Evolutionary conservation across 1,284 basidiomycete genomes (phyloP), one percentile per base, ranked within the genome.

Genomic region (Gymnopus androsaceus): DNA sequence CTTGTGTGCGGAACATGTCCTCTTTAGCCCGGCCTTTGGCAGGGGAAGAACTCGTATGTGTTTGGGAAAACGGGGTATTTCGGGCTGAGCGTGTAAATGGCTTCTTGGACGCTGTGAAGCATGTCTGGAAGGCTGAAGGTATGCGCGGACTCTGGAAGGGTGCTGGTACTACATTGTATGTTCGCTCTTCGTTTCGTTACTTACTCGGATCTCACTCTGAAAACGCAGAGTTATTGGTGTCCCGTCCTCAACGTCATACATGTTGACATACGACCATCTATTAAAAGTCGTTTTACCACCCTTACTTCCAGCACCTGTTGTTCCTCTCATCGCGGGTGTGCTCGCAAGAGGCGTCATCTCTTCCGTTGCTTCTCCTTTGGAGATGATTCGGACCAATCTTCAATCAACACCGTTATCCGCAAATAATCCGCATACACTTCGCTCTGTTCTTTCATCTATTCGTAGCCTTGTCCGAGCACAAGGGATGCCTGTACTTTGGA

Each of bases 251-350:
- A 94, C 95, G 46, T 83, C 88, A 34, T 99, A 99, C 74, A 99
- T 99, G 88, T 80, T 98, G 48, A 94, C 93, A 27, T 99, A 99
- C 71, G 96, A 98, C 72, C 85, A 91, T 68, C 84, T 98, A 19
- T 78, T 94, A 12, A 81, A 84, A 54, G 75, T 78, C 36, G 72
- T 76, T 19, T 69, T 90, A 11, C 87, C 88, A 5, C 73, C 81
- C 15, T 57, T 88, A 30, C 72, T 87, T 45, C 76, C 80, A 7
- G 73, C 79, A 60, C 72, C 87, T 1, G 61, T 87, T 9, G 83
- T 88, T 1, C 95, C 96, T 0, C 80, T 99, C 3, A 68, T 86
- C 3, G 89, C 96, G 7, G 96, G 96, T 42, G 83, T 92, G 33
- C 64, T 92, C 27, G 92, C 95, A 37, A 84, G 96, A 19, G 87